Evolutionary conservation across 495 filamentous ascomycete genomes (phyloP), one percentile per base, ranked within the genome.

Genomic region (Penicillium manginii): DNA sequence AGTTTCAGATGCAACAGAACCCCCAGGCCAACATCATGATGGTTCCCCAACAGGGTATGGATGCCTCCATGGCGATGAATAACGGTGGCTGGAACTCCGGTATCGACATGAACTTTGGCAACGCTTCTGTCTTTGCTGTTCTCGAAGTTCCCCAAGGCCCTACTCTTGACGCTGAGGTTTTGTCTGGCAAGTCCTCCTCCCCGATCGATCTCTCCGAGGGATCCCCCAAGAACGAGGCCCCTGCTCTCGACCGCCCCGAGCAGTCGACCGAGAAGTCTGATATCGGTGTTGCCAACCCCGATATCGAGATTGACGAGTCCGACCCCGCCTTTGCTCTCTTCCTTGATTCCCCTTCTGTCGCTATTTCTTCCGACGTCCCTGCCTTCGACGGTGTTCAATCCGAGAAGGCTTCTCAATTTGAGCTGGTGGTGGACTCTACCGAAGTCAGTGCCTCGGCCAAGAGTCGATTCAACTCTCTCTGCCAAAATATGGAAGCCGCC

Each of bases 71-170:
- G 40, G 35, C 35, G 68, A 77, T 90, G 55, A 60, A 58, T 56
- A 57, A 47, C 54, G 50, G 56, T 37, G 63, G 63, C 37, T 65
- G 63, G 63, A 65, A 65, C 53, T 65, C 63, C n/a, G 63, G 63
- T 32, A 65, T 65, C n/a, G 63, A 81, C 59, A 79, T 83, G 67
- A 80, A 76, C 69, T 84, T 73, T 58, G 88, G 86, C 67, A 88
- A 90, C 61, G 84, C 90, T 11, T 84, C 88, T 43, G 90, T 96
- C 43, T 97, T 87, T 63, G 84, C 91, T 50, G 86, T 96, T n/a
- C 71, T 88, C 17, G 84, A 89, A 47, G 79, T 96, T 17, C 90
- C 91, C 11, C 80, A 88, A 59, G 83, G 87, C 3, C 88, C 88
- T 26, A 77, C 73, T n/a, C 66, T 88, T 39, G 88, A 93, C 55